phyloP scores from a whole-genome alignment of 768 basidiomycete genomes.

The Suillus lakei region DNA sequence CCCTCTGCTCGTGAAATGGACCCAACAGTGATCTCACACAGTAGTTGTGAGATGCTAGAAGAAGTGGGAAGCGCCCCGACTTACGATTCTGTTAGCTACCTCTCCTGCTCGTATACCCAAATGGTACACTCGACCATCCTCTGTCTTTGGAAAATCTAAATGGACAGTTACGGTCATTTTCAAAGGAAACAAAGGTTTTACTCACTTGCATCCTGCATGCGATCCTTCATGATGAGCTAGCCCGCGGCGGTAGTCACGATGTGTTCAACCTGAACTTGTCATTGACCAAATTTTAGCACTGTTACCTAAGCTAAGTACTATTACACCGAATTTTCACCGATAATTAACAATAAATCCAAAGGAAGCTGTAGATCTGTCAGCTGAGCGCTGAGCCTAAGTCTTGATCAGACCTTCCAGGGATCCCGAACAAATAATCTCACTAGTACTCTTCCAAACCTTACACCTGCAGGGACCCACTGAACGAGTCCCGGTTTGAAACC shows the following conservation, averaged over 20 bases:
- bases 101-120: slow-evolving; percentile 76
- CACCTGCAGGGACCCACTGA: too few species aligned
- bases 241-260: neutral
- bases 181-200: slow-evolving; percentile 12
- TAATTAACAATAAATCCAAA: too few species aligned
- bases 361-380: too few species aligned
- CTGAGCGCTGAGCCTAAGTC: too few species aligned
- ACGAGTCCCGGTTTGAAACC: too few species aligned
- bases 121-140: slow-evolving; percentile 78
- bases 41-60: slow-evolving; percentile 3
- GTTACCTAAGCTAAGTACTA: too few species aligned
- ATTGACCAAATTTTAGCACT: neutral
- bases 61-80: slow-evolving; percentile 18
- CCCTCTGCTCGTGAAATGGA: slow-evolving; percentile 66
- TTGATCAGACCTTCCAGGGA: too few species aligned
- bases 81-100: slow-evolving; percentile 80
- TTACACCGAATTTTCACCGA: too few species aligned
- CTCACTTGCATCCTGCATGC: slow-evolving; percentile 70
- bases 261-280: neutral
- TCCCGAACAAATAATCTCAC: too few species aligned
- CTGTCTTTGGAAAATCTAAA: slow-evolving; percentile 78
- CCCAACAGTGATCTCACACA: slow-evolving; percentile 71
- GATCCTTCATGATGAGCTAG: slow-evolving; percentile 60
- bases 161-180: slow-evolving; percentile 8
- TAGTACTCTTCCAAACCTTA: too few species aligned